These are phyloP conservation scores for Dinochytrium kinnereticum DNA, from an alignment of 371 early-diverging fungal species.

Conservation along the genomic window DNA sequence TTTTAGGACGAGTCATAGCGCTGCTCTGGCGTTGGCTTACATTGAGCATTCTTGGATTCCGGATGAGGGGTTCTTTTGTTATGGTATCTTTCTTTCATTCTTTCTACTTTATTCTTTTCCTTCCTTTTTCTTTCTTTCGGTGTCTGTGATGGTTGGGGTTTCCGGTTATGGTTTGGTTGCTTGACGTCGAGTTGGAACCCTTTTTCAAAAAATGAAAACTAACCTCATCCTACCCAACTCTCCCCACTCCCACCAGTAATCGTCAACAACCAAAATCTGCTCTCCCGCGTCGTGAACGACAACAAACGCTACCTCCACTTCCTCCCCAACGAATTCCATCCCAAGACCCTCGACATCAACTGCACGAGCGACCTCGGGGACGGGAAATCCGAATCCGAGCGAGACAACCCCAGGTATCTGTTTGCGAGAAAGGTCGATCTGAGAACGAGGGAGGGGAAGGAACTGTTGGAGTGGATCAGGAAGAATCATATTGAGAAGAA, in stretches of 20 bases:
- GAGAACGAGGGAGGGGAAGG: constrained; percentile 18
- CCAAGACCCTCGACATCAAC: constrained; percentile 6
- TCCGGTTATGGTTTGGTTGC: too few relatives aligned
- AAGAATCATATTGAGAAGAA: constrained; percentile 22
- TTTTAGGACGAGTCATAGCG: constrained; percentile 30
- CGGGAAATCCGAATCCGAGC: neutral
- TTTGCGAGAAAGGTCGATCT: constrained; percentile 47
- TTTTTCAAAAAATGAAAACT: neutral
- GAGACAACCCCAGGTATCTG: constrained; percentile 35
- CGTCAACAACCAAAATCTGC: constrained; percentile 5
- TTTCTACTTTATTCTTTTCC: neutral
- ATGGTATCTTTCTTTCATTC: constrained; percentile 24
- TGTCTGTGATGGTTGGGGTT: too few relatives aligned
- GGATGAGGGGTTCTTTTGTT: constrained; percentile 48
- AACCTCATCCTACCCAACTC: neutral
- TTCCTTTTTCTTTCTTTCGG: too few relatives aligned
- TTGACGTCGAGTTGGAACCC: neutral
- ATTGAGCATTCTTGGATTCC: constrained; percentile 50
- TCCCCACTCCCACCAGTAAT: neutral
- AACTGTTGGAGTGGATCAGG: constrained; percentile 46
- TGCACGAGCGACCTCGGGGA: neutral
- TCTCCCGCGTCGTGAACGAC: constrained; percentile 12
- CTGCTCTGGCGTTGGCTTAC: constrained; percentile 39
- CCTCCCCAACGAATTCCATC: constrained; percentile 14
- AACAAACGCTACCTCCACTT: constrained; percentile 11